phyloP scores from a whole-genome alignment of 257 asterid species.

The Forsythia suspensa region DNA sequence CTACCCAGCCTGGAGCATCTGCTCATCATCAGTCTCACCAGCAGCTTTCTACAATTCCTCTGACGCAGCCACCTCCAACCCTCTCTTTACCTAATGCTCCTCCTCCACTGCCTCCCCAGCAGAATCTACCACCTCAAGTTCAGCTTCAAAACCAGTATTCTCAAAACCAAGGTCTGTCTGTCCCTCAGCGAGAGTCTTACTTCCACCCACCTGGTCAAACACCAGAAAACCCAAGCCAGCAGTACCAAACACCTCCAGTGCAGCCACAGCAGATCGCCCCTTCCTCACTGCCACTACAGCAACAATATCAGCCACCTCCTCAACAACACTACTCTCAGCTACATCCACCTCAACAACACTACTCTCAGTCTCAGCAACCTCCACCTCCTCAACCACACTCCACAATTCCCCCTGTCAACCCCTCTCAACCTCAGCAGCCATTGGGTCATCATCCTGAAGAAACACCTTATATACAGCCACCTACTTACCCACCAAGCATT shows the following conservation, averaged over 20 bases:
- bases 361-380: slow-evolving; percentile 61
- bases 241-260: slow-evolving; percentile 53
- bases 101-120: slow-evolving; percentile 50
- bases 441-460: slow-evolving; percentile 73
- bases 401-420: slow-evolving; percentile 39
- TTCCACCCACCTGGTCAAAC: slow-evolving; percentile 56
- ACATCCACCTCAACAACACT: slow-evolving; percentile 50
- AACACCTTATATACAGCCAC: slow-evolving; percentile 51
- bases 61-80: slow-evolving; percentile 41
- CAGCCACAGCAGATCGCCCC: slow-evolving; percentile 37
- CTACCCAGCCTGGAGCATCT: slow-evolving; percentile 47
- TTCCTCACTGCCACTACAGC: slow-evolving; percentile 24
- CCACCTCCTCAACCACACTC: slow-evolving; percentile 55
- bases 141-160: slow-evolving; percentile 61
- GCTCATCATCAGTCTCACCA: slow-evolving; percentile 44
- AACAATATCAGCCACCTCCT: slow-evolving; percentile 16
- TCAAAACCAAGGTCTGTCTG: slow-evolving; percentile 51
- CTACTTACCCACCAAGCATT: slow-evolving; percentile 46
- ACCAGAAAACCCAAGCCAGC: slow-evolving; percentile 57
- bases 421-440: slow-evolving; percentile 55
- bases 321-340: slow-evolving; percentile 20
- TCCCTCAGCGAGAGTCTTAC: slow-evolving; percentile 63
- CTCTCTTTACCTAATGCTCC: slow-evolving; percentile 55
- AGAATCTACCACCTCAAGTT: slow-evolving; percentile 47
- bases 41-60: slow-evolving; percentile 51